Evolutionary conservation across 495 filamentous ascomycete genomes (phyloP).

Genomic region (Lasiosphaeria ovina): DNA sequence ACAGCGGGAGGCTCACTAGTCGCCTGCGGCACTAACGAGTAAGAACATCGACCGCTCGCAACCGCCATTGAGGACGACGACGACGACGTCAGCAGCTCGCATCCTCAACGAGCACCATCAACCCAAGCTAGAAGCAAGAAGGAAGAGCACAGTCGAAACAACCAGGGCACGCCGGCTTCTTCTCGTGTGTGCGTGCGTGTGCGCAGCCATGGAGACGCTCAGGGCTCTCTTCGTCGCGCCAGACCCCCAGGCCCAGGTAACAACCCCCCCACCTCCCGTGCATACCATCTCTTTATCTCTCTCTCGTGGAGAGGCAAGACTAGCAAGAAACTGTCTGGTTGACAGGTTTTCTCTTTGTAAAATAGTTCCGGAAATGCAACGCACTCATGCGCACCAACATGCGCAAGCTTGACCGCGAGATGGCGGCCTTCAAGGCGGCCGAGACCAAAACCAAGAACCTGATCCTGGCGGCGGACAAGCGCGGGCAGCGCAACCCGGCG

Average conservation of each 20-base stretch:
- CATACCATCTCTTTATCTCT: too few relatives aligned
- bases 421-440: conserved; percentile 66
- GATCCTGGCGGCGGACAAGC: conserved; percentile 75
- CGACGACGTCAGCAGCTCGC: not conserved
- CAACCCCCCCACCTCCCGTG: not conserved
- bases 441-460: conserved; percentile 83
- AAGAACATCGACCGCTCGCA: not conserved
- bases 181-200: conserved; percentile 1
- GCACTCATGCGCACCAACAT: conserved; percentile 84
- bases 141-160: too few relatives aligned
- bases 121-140: not conserved
- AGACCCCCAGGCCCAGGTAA: conserved; percentile 85
- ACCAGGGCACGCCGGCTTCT: not conserved
- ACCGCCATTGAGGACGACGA: not conserved
- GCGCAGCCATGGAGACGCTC: conserved; percentile 74
- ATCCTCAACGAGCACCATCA: not conserved
- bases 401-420: conserved; percentile 93
- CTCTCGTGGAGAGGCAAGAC: too few relatives aligned
- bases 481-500: conserved; percentile 69
- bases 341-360: too few relatives aligned
- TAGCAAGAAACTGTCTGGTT: too few relatives aligned
- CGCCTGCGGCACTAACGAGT: not conserved
- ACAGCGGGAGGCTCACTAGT: too few relatives aligned
- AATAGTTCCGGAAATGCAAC: conserved; percentile 91
- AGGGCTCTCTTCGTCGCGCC: conserved; percentile 87